Base-by-base conservation (phyloP, 768 basidiomycete genomes). In the Candolleomyces eurysporus region DNA sequence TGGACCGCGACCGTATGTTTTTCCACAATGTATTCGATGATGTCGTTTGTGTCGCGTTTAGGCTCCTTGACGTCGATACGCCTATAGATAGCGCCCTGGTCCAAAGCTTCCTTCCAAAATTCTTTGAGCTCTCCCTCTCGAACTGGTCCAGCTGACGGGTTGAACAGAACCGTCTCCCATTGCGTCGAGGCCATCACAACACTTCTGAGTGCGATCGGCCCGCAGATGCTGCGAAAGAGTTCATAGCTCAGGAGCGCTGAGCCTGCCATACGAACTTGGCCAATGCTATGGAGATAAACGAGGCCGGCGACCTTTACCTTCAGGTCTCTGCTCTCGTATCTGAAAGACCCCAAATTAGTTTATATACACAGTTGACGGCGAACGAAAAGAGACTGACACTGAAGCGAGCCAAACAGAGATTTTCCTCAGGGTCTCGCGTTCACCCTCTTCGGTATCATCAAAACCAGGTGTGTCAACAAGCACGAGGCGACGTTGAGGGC, bases 381-480 rank as follows among this genome's bases (percentile, higher is more conserved):
- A 21, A 32, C 4, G 46, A 31, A 31, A n/a, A 21, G 10, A 2
- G 21, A 57, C 68, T 19, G 48, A 71, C 70, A 58, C 31, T 9
- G 42, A 45, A n/a, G 61, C 57, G 22, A 74, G 57, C 68, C 71
- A 73, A 5, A 63, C 57, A 13, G 68, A 65, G 54, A 75, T 68
- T 10, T 48, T 54, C 17, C 60, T 40, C 36, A 74, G 59, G 14
- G 73, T 70, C 11, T 71, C 68, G 2, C 54, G 32, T 48, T 74
- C 71, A 21, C 52, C n/a, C 7, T 32, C 30, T 22, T 56, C 42
- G 16, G 67, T 68, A 59, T 73, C 69, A 43, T 72, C 67, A 57
- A 73, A 71, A 1, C 72, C 71, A 0, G 72, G 71, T 0, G 71
- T 71, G 54, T 75, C 73, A 21, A 72, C 67, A 7, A 73, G 57